A percentile compares a stretch with the other conserved stretches of the same genome.
phyloP scores from a whole-genome alignment of 2,329 filamentous ascomycete genomes.

The Beauveria sp. region DNA sequence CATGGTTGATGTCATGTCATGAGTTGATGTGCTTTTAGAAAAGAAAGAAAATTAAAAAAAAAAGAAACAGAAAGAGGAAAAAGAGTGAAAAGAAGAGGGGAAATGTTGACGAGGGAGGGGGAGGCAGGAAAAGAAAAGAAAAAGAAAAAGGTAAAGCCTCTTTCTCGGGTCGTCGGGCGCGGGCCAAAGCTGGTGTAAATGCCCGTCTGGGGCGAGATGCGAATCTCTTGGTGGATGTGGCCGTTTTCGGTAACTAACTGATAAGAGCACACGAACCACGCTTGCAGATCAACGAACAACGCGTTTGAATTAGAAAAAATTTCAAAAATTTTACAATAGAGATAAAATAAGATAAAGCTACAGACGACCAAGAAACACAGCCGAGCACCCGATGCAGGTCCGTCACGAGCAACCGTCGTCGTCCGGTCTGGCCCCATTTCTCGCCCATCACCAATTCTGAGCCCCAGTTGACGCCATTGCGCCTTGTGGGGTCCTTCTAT shows the following conservation, averaged over 20 bases:
- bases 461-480: constrained; percentile 28
- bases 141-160: constrained; percentile 28
- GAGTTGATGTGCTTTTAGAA: not conserved
- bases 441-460: constrained; percentile 10
- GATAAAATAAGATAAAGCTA: not conserved
- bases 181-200: not conserved
- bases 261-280: no score
- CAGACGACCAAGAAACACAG: constrained; percentile 14
- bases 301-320: not conserved
- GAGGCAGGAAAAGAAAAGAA: not conserved
- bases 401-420: constrained; percentile 5
- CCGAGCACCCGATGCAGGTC: constrained; percentile 6
- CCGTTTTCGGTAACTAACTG: not conserved
- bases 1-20: not conserved
- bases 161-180: constrained; percentile 3
- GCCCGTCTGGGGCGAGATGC: constrained; percentile 5
- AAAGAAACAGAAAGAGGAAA: not conserved
- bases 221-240: not conserved
- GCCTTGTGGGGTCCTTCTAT: constrained; percentile 16
- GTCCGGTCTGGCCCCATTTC: constrained; percentile 13
- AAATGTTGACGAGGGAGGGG: not conserved
- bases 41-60: not conserved
- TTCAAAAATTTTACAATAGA: no score
- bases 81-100: not conserved
- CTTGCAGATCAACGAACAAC: not conserved